phyloP scores from a whole-genome alignment of 169 alveolate genomes.

The Plasmodium relictum region DNA sequence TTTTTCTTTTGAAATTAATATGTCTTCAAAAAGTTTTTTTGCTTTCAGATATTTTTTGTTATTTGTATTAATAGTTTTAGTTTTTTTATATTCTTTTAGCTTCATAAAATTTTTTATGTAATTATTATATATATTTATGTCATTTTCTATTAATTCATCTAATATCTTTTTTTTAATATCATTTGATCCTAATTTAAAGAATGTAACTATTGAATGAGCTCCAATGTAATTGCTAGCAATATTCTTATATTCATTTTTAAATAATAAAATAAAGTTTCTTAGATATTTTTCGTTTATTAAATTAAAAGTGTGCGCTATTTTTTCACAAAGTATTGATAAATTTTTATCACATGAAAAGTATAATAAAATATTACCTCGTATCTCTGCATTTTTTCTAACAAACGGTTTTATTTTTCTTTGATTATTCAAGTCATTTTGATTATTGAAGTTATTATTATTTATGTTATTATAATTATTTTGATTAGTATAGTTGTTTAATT shows the following conservation, averaged over 20 bases:
- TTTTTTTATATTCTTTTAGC: slow-evolving; percentile 62
- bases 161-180: slow-evolving; percentile 53
- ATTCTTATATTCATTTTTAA: slow-evolving; percentile 42
- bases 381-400: slow-evolving; percentile 27
- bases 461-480: not conserved
- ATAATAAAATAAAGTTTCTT: slow-evolving; percentile 34
- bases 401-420: slow-evolving; percentile 23
- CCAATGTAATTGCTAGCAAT: slow-evolving; percentile 66
- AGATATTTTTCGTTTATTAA: slow-evolving; percentile 60
- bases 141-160: slow-evolving; percentile 38
- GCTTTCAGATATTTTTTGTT: slow-evolving; percentile 67
- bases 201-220: slow-evolving; percentile 43
- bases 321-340: slow-evolving; percentile 70
- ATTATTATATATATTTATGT: slow-evolving; percentile 43
- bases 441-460: not conserved
- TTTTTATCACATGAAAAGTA: slow-evolving; percentile 65
- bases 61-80: slow-evolving; percentile 23
- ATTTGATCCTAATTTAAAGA: slow-evolving; percentile 54
- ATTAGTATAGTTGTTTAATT: not conserved
- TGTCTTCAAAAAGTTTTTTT: slow-evolving; percentile 59
- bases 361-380: slow-evolving; percentile 54
- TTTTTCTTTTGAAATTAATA: slow-evolving; percentile 33
- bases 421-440: not conserved
- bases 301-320: slow-evolving; percentile 54
- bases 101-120: slow-evolving; percentile 57